Evolutionary conservation across 225 moss, liverwort and hornwort species (phyloP), one percentile per base, ranked within the genome.

Genomic region (Ulota crispa): DNA sequence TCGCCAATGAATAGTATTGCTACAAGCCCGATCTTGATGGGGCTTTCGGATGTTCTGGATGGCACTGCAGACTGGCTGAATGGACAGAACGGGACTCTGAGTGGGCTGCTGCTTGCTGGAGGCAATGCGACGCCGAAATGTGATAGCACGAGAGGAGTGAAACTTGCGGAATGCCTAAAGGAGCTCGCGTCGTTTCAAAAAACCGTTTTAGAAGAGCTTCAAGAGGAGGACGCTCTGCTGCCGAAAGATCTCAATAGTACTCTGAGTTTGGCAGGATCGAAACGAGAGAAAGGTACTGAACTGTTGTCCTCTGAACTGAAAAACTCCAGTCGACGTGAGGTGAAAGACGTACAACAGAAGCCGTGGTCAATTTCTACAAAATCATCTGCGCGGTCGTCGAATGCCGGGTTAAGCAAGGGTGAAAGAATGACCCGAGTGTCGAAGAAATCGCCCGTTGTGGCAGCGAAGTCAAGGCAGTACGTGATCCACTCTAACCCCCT

Each of bases 361-460:
- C 90, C 88, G 24, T 90, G 90, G 90, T 90, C 90, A 31, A 64
- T 85, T 47, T 84, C 86, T 52, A 90, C 90, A 0, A 90, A 88
- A 68, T 79, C 90, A 21, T 36, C 86, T 4, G 79, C 54, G 61
- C 74, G 72, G 39, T 53, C 68, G 41, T 70, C 70, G 69, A 83
- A 64, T 65, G 67, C 23, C 43, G 67, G 63, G 21, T 5, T 76
- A 43, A 53, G 78, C 52, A 89, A 84, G 78, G 62, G 74, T 42
- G 89, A 85, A 12, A 80, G 61, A 78, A 50, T 78, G 60, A 80
- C 69, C 6, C 81, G 81, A 19, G n/a, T 68, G 55, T 31, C 80
- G 11, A 81, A 72, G 70, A 86, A 88, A 62, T 80, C 84, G 41
- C 80, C 86, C 43, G 20, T 59, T 50, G 68, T 54, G 53, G 30